Base-by-base conservation (phyloP, 345 rosid genomes). In the Populus nigra region DNA sequence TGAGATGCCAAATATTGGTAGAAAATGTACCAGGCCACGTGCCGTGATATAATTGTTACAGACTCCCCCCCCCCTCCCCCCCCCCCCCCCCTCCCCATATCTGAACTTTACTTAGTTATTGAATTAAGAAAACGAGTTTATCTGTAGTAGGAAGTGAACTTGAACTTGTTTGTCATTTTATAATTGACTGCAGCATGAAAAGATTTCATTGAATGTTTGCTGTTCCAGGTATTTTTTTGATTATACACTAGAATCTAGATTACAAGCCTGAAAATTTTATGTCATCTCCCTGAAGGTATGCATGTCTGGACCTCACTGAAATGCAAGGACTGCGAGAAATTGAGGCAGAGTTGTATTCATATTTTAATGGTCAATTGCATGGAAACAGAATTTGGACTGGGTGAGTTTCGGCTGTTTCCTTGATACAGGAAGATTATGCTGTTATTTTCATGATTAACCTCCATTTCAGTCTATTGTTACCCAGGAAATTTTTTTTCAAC, bases 311-410 rank as follows among this genome's bases (percentile, higher is more conserved):
- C 79, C 84, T 93, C 38, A 84, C 86, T 67, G 86, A 84, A 79
- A 84, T 93, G 76, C 90, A 90, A 77, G 88, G 94, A 67, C 83
- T 93, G 31, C 85, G 82, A 61, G 92, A 90, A 87, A 80, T 88
- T 36, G 82, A 85, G 72, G 90, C 86, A 36, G 96, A 89, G 81
- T 78, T 85, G 55, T 91, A 88, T 80, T 91, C 98, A 22, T 93
- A 90, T 78, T 93, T 85, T 83, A 82, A 87, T 84, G 98, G 98
- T 57, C 94, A 93, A 73, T 79, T 90, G 76, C 92, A 90, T 86
- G 90, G 88, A 74, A 93, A 93, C 82, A 88, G 73, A 82, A 90
- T 93, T 69, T 93, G 98, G 98, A 91, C 89, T 41, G 96, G 98
- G 97, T 93, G 74, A 88, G 93, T 77, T 65, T 65, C 43, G 50